A percentile compares a stretch with the other conserved stretches of the same genome.
Conservation (phyloP, 2,329 filamentous ascomycete species). For the Calonectria ilicicola region DNA sequence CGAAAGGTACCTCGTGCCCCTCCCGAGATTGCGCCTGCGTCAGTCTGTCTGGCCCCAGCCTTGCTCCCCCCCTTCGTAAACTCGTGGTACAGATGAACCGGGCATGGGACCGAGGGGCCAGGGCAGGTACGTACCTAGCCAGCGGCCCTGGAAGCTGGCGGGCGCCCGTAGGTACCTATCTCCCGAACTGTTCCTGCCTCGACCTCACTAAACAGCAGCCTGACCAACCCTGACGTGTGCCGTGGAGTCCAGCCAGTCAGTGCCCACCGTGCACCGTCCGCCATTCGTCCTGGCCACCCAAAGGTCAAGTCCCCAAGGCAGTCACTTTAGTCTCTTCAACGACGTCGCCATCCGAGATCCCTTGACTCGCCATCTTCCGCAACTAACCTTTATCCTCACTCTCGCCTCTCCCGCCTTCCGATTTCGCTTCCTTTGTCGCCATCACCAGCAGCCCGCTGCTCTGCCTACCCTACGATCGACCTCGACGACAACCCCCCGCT, state of each 20-base stretch:
- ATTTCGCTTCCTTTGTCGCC: conserved; percentile 2
- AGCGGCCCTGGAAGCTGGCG: neutral
- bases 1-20: neutral
- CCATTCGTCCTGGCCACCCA: conserved; percentile 28
- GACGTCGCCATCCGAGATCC: conserved; percentile 25
- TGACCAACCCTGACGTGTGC: conserved; percentile 36
- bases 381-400: conserved; percentile 15
- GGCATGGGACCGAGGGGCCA: conserved; percentile 9
- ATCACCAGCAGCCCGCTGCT: neutral
- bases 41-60: conserved; percentile 16
- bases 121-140: conserved; percentile 17
- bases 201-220: conserved; percentile 16
- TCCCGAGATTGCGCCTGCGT: conserved; percentile 25
- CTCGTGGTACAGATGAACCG: conserved; percentile 17
- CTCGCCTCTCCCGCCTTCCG: neutral
- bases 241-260: conserved; percentile 36
- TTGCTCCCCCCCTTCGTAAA: conserved; percentile 7
- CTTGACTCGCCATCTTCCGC: conserved; percentile 24
- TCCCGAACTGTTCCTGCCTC: neutral
- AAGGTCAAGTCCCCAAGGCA: conserved; percentile 31
- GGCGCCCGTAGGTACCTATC: conserved; percentile 1
- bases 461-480: neutral
- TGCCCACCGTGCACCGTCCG: conserved; percentile 27
- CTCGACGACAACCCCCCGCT: conserved; percentile 11
- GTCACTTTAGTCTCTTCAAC: conserved; percentile 31